phyloP scores from a whole-genome alignment of 2,329 filamentous ascomycete genomes.

The Epicoccum sorghinum region DNA sequence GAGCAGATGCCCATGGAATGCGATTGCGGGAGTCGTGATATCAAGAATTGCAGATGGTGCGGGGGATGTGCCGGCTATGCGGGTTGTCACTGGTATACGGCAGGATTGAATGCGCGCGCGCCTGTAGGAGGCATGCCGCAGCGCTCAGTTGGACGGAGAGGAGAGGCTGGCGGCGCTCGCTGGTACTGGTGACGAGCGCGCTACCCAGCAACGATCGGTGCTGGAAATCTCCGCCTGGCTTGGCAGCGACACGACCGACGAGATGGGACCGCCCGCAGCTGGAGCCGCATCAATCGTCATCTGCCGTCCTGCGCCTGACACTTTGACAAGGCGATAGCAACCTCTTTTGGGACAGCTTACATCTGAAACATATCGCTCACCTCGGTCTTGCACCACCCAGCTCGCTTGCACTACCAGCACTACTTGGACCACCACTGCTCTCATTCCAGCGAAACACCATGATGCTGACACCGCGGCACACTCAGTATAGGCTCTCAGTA shows the following conservation, averaged over 20 bases:
- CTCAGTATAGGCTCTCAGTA: neutral
- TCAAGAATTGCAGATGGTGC: constrained; percentile 5
- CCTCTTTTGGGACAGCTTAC: neutral
- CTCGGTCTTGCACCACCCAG: neutral
- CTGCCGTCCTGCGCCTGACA: constrained; percentile 14
- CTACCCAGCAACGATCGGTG: constrained; percentile 20
- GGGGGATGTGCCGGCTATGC: constrained; percentile 7
- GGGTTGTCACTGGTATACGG: constrained; percentile 6
- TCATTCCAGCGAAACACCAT: constrained; percentile 11
- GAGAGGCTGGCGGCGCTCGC: constrained; percentile 22
- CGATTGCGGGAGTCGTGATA: constrained; percentile 6
- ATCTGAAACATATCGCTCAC: constrained; percentile 15
- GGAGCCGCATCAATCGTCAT: constrained; percentile 16
- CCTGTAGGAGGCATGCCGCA: constrained; percentile 21
- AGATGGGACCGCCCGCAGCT: neutral
- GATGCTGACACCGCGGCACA: neutral
- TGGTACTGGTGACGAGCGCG: constrained; percentile 6
- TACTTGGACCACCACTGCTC: neutral
- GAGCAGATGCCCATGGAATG: constrained; percentile 56
- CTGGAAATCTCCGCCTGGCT: constrained; percentile 23
- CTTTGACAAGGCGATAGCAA: constrained; percentile 4
- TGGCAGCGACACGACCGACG: constrained; percentile 4
- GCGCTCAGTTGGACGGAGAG: constrained; percentile 9
- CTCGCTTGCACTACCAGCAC: neutral
- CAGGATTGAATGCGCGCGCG: constrained; percentile 11